Evolutionary conservation across 2,329 filamentous ascomycete species (phyloP), one percentile per base, ranked within the genome.

Genomic region (Aspergillus eucalypticola): DNA sequence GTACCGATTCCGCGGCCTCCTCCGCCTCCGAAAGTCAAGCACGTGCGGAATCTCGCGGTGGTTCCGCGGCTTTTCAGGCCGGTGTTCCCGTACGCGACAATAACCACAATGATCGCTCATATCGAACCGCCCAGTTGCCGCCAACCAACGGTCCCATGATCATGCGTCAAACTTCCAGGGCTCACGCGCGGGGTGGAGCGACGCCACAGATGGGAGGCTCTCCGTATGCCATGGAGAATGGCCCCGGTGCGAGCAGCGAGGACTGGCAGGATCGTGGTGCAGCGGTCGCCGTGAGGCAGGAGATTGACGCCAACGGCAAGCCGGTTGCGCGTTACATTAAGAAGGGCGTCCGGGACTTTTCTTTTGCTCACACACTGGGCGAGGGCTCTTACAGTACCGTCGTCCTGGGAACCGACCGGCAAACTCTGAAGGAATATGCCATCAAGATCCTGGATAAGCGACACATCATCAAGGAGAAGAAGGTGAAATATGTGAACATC

Each of bases 401-500:
- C 39, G 87, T 95, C 65, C 87, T 95, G 55, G 95, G 93, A 39
- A 96, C 92, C 3, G 95, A 99, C 76, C 88, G 94, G 62, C 92
- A 96, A 76, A 96, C 92, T 1, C 81, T 96, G 60, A 96, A 96
- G 71, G 94, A 99, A 75, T 98, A 98, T 73, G 95, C 95, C 25
- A 93, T 99, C 79, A 99, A 99, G 76, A 94, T 99, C 15, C 85
- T 99, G 50, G 95, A 99, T 78, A 99, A 99, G 79, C 87, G 92
- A 70, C 95, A 99, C 76, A 99, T 99, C 72, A 99, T 99, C 82
- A 99, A 98, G 78, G 95, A 99, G 79, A 98, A 96, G 78, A 99
- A 99, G 83, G 96, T 99, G 72, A 99, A 99, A 83, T 99, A 99
- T 73, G 95, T 99, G 77, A 99, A 98, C 78, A 99, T 99, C 70